Percentiles rank a stretch among this genome's conserved stretches.
phyloP scores from a whole-genome alignment of 306 rosid genomes.

The Cicer bijugum region DNA sequence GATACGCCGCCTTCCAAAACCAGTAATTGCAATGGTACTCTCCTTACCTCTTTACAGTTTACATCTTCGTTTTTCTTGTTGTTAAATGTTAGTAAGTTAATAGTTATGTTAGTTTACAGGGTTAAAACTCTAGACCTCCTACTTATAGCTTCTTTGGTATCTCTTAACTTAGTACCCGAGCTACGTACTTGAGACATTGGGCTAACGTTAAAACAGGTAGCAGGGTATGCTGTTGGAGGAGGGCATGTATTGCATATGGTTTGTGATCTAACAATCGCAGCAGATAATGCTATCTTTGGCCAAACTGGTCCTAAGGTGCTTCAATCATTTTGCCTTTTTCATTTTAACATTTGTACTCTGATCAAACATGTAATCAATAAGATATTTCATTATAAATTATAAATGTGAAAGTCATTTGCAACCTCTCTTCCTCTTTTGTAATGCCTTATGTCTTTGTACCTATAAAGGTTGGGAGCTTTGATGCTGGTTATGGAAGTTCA shows the following conservation, averaged over 20 bases:
- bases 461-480: slow-evolving; percentile 91
- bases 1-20: slow-evolving; percentile 92
- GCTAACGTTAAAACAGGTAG: slow-evolving; percentile 61
- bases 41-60: neutral
- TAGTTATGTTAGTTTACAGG: too few relatives aligned
- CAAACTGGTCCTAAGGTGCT: slow-evolving; percentile 98
- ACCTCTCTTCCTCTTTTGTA: neutral
- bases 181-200: too few relatives aligned
- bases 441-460: slow-evolving; percentile 15
- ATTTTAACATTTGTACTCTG: neutral
- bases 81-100: too few relatives aligned
- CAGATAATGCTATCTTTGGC: slow-evolving; percentile 90
- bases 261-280: slow-evolving; percentile 91
- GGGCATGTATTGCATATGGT: slow-evolving; percentile 86
- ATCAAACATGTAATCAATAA: slow-evolving; percentile 28
- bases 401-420: neutral
- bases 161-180: too few relatives aligned
- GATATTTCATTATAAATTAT: neutral
- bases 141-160: too few relatives aligned
- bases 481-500: slow-evolving; percentile 98
- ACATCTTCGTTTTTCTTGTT: too few relatives aligned
- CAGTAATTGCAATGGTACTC: slow-evolving; percentile 90
- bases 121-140: too few relatives aligned
- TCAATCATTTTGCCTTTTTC: slow-evolving; percentile 8
- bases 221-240: slow-evolving; percentile 96